Percentiles rank a stretch among this genome's conserved stretches.
phyloP scores from a whole-genome alignment of 2,329 filamentous ascomycete species.

The Exophiala viscosa region DNA sequence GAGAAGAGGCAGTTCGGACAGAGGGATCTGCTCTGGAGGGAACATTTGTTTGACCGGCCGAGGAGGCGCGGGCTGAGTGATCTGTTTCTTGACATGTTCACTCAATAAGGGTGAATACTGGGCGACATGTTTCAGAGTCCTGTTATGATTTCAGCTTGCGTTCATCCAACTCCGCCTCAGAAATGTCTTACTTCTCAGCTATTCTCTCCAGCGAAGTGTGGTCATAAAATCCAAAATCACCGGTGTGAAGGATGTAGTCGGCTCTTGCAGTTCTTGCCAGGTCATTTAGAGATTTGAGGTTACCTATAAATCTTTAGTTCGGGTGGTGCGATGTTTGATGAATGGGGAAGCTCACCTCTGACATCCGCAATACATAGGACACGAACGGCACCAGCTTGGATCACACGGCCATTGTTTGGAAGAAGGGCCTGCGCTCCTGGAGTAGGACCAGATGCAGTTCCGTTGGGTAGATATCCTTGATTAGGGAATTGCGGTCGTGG shows the following conservation, averaged over 20 bases:
- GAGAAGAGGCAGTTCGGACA: constrained; percentile 88
- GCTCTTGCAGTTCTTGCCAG: constrained; percentile 91
- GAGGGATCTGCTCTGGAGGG: constrained; percentile 72
- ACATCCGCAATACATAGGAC: constrained; percentile 51
- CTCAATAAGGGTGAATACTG: constrained; percentile 95
- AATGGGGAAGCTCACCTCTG: constrained; percentile 39
- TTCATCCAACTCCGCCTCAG: neutral
- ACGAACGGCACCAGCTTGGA: constrained; percentile 46
- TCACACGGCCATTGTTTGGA: constrained; percentile 49
- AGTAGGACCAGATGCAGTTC: constrained; percentile 39
- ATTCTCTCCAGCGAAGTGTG: constrained; percentile 93
- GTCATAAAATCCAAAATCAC: constrained; percentile 99
- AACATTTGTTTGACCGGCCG: constrained; percentile 76
- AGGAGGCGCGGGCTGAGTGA: constrained; percentile 63
- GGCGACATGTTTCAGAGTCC: constrained; percentile 95
- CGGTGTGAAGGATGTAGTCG: constrained; percentile 97
- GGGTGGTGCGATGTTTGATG: neutral
- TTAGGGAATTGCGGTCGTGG: constrained; percentile 29
- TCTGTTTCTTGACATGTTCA: constrained; percentile 66
- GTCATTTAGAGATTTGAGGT: constrained; percentile 91
- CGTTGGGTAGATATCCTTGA: constrained; percentile 43
- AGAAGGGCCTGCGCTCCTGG: constrained; percentile 47
- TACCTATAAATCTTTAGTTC: constrained; percentile 57
- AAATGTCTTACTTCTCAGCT: constrained; percentile 81
- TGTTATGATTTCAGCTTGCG: constrained; percentile 39